Percentiles rank a stretch among this genome's conserved stretches.
These are phyloP conservation scores for Penicillium sp. DNA, from an alignment of 2,329 filamentous ascomycete genomes.

Conservation along the genomic window DNA sequence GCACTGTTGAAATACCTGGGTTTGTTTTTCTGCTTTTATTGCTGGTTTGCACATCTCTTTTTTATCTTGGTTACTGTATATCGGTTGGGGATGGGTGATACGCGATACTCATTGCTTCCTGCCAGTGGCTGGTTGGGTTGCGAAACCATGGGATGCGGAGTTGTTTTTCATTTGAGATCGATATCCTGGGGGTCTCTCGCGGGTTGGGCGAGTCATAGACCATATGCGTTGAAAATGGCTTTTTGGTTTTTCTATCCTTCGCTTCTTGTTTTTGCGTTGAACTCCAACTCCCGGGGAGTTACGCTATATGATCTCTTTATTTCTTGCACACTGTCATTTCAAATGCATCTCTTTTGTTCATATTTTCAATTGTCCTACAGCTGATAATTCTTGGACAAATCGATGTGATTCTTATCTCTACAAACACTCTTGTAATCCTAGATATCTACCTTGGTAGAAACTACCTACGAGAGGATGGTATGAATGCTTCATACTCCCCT, in stretches of 20 bases:
- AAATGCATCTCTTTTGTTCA: conserved; percentile 14
- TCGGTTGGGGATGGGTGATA: conserved; percentile 35
- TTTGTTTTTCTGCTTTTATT: conserved; percentile 26
- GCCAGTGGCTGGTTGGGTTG: conserved; percentile 32
- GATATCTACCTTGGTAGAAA: not conserved
- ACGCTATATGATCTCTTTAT: conserved; percentile 16
- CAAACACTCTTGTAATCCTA: not conserved
- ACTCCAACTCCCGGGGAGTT: conserved; percentile 17
- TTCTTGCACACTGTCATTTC: conserved; percentile 17
- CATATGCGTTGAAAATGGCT: conserved; percentile 31
- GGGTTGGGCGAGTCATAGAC: conserved; percentile 31
- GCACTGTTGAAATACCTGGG: conserved; percentile 37
- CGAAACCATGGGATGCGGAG: conserved; percentile 42
- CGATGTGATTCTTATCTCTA: conserved; percentile 5
- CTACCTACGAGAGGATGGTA: not conserved
- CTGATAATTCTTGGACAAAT: conserved; percentile 9
- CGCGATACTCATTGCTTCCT: conserved; percentile 32
- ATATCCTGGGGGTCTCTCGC: conserved; percentile 34
- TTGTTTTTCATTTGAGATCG: conserved; percentile 32
- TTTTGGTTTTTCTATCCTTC: conserved; percentile 11
- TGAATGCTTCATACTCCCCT: conserved; percentile 1
- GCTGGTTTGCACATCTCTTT: conserved; percentile 23
- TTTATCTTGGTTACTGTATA: conserved; percentile 33
- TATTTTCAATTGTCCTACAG: conserved; percentile 8
- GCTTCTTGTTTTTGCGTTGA: conserved; percentile 17